Base-by-base conservation (phyloP, 495 filamentous ascomycete species). In the Bryoglossum gracile region DNA sequence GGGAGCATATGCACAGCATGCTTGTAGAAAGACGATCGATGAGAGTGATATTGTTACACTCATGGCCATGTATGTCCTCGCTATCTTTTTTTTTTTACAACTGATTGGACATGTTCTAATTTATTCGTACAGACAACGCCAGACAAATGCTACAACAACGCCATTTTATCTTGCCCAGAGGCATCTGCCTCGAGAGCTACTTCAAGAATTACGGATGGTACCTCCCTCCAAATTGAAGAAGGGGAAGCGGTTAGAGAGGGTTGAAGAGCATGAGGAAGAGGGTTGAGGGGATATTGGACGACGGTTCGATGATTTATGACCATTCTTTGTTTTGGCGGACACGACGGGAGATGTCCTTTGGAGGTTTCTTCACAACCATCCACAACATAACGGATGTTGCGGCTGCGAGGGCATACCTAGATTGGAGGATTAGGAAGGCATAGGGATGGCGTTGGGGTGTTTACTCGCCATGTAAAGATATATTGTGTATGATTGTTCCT, bases 401-500 rank as follows among this genome's bases (percentile, higher is more conserved):
- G 17, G 84, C 62, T 28, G 83, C 83, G 23, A 98, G 75, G 36
- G 87, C 87, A 62, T 90, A 98, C 90, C 90, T 96, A 54, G 32
- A 30, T 43, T 37, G 43, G 43, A 10, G 18, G n/a, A 5, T 16
- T 13, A 4, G 30, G 13, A 43, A 35, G 37, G 28, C 0, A 23
- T 16, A 16, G 25, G 5, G 17, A 37, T 45, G 71, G 32, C 11
- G 13, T 8, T 17, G 23, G 30, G 19, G 22, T 18, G 41, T 13
- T 22, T 18, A 37, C 48, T 80, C 78, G 95, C 92, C 92, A 98
- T 43, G 92, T 98, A 63, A 95, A 90, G 48, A 98, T 96, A 61
- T 98, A 98, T 69, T 98, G 91, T 55, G 86, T 81, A 67, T 98
- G 92, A 65, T 91, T 96, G 62, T 98, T 98, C 61, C 86, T 78